These are phyloP conservation scores for Hanseniaspora clermontiae DNA, from an alignment of 805 yeast genomes.

Conservation along the genomic window DNA sequence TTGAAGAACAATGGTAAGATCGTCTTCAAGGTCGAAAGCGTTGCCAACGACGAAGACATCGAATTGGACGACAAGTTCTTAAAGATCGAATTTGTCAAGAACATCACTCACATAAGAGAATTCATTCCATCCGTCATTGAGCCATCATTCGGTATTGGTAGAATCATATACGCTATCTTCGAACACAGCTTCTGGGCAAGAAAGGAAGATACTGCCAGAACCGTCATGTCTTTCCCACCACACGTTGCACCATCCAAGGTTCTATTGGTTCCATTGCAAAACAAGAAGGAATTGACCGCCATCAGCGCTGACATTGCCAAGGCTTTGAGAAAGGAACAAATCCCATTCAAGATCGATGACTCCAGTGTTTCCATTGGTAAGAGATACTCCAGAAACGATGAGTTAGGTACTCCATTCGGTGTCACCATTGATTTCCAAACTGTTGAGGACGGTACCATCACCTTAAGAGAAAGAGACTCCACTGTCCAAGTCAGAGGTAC, in stretches of 20 bases:
- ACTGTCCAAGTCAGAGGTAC: conserved; percentile 94
- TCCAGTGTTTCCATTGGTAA: conserved; percentile 96
- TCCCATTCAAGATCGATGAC: conserved; percentile 93
- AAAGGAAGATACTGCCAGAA: conserved; percentile 78
- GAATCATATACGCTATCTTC: conserved; percentile 81
- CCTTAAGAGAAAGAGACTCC: conserved; percentile 93
- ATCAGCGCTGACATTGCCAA: conserved; percentile 57
- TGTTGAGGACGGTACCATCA: conserved; percentile 72
- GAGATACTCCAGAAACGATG: conserved; percentile 96
- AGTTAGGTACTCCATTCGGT: conserved; percentile 97
- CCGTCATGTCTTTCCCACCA: conserved; percentile 87
- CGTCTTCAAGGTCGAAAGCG: conserved; percentile 52
- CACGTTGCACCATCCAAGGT: conserved; percentile 96
- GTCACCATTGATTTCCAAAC: conserved; percentile 93
- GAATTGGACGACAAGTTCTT: conserved; percentile 66
- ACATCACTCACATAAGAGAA: conserved; percentile 85
- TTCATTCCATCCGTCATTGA: conserved; percentile 94
- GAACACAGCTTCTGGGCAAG: conserved; percentile 95
- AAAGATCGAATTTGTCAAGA: conserved; percentile 62
- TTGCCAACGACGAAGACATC: conserved; percentile 37
- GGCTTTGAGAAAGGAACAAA: conserved; percentile 61
- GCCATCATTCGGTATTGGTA: conserved; percentile 98
- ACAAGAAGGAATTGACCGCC: conserved; percentile 67
- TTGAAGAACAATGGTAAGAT: conserved; percentile 51
- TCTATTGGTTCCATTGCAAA: conserved; percentile 82